Base-by-base conservation (phyloP, 2,329 filamentous ascomycete species). In the Microdochium paspali region DNA sequence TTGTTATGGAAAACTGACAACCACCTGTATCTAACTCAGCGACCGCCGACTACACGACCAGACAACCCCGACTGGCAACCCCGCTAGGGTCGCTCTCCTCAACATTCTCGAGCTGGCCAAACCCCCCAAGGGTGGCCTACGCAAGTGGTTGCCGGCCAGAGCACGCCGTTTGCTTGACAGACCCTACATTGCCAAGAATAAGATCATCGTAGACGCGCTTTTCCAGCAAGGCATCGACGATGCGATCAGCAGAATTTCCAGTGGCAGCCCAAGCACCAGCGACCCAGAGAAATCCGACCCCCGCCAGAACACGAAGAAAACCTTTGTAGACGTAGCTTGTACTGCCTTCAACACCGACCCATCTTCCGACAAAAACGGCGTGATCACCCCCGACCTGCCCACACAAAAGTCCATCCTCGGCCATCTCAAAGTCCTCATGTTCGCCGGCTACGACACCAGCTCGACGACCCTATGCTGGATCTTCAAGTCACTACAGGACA, bases 391-490 rank as follows among this genome's bases (percentile, higher is more conserved):
- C 23, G 40, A 50, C 1, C 52, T 57, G 6, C 6, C 31, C 31
- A 35, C 31, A 6, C 39, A 57, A 53, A 20, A 24, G 35, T 23
- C 31, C 51, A 21, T 52, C 50, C 2, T 53, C 48, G 20, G 47
- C 50, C 58, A 60, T 7, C 35, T 59, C 0, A 52, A 54, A 2
- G 45, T 54, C 30, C 58, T 60, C 45, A 49, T 82, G 4, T 77
- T 77, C n/a, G 81, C 80, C 1, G 81, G 81, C 2, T 79, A 82
- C 54, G 81, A 85, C 52, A 83, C 81, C 0, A 80, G 76, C 20
- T 74, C 72, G 24, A 78, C 80, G 44, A 78, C 73, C 9, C 60
- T 79, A 2, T 66, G 67, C 23, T 79, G 74, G 57, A 61, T 69
- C 6, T 64, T 71, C 30, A 68, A 71, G 54, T 63, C 77, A 50